Conservation (phyloP, 768 basidiomycete species). For the Amylocystis lapponica region DNA sequence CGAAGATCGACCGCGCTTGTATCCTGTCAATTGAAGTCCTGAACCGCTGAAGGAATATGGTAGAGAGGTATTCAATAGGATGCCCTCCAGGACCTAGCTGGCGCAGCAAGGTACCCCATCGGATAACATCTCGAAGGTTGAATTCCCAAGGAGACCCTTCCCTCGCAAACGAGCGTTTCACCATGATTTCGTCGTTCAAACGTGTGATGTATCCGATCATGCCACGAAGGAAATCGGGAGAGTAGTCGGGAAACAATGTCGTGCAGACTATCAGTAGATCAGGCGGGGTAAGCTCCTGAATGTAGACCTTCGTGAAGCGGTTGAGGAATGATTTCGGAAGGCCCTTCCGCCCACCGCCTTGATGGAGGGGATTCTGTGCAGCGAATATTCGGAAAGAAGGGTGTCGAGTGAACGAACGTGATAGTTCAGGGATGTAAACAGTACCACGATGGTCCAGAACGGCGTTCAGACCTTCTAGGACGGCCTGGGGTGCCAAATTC, state of each 20-base stretch:
- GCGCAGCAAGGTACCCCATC: constrained; percentile 69
- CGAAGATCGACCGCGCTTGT: constrained; percentile 47
- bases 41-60: constrained; percentile 84
- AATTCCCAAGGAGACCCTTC: constrained; percentile 96
- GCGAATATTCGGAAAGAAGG: constrained; percentile 96
- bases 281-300: constrained; percentile 72
- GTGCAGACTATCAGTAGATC: constrained; percentile 79
- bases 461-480: constrained; percentile 95
- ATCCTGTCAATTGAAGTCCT: constrained; percentile 63
- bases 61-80: constrained; percentile 60
- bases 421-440: constrained; percentile 93
- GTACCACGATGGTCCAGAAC: constrained; percentile 93
- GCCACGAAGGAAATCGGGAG: constrained; percentile 44
- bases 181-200: constrained; percentile 61
- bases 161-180: constrained; percentile 61
- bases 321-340: constrained; percentile 97
- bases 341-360: constrained; percentile 96
- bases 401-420: constrained; percentile 81
- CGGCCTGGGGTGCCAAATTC: constrained; percentile 96
- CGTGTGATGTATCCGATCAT: constrained; percentile 83
- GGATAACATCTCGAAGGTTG: constrained; percentile 89
- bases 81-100: constrained; percentile 29
- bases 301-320: constrained; percentile 95
- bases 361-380: constrained; percentile 92
- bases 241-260: constrained; percentile 61